Percentiles rank a stretch among this genome's conserved stretches.
Conservation (phyloP, 345 rosid genomes). For the Eutrema heterophyllum region DNA sequence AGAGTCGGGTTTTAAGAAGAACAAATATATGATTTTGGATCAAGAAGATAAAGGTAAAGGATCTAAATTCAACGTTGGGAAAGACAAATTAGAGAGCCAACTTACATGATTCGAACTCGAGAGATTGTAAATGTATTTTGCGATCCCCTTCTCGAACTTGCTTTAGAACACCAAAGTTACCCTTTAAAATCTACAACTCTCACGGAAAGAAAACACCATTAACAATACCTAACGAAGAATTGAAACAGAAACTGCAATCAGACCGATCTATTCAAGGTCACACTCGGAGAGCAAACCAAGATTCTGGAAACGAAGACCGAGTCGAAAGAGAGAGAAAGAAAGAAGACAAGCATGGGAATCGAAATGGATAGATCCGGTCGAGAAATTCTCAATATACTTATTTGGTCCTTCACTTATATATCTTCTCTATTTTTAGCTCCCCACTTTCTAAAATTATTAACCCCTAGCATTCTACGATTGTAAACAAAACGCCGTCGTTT, state of each 20-base stretch:
- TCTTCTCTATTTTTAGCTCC: neutral
- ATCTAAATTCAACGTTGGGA: neutral
- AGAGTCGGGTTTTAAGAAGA: neutral
- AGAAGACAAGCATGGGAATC: neutral
- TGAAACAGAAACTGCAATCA: neutral
- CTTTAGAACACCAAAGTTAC: neutral
- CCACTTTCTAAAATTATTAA: neutral
- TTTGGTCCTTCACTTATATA: slow-evolving; percentile 4
- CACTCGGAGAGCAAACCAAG: slow-evolving; percentile 1
- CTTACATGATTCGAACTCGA: slow-evolving; percentile 24
- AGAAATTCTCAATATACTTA: neutral
- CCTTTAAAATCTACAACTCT: slow-evolving; percentile 1
- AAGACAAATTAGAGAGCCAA: neutral
- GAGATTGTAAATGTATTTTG: neutral
- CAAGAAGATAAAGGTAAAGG: neutral
- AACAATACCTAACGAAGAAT: neutral
- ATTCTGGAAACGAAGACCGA: neutral
- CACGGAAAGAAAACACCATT: neutral
- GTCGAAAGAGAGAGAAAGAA: neutral
- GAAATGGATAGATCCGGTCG: slow-evolving; percentile 27
- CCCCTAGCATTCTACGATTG: neutral
- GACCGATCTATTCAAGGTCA: neutral
- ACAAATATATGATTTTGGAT: neutral
- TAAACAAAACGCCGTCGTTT: neutral
- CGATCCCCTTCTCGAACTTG: slow-evolving; percentile 22